A percentile compares a stretch with the other conserved stretches of the same genome.
Evolutionary conservation across 2,329 filamentous ascomycete genomes (phyloP).

Genomic region (Cryphonectria nitschkei): DNA sequence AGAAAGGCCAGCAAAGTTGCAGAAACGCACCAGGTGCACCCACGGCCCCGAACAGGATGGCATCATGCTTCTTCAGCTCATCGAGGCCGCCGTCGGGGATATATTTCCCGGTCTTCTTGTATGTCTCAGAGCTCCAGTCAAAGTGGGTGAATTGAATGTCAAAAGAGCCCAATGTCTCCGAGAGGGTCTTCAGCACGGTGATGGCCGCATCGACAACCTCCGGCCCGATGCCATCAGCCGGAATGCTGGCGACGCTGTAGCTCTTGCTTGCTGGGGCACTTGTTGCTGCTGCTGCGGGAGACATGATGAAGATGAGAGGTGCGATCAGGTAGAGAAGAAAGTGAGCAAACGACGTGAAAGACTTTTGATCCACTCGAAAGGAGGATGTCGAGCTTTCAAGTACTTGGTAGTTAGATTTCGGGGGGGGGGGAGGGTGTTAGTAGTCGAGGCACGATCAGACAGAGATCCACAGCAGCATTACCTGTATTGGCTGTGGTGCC

Average conservation of each 20-base stretch:
- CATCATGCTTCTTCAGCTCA: constrained; percentile 44
- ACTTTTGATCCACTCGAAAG: background rate
- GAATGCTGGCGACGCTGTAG: constrained; percentile 61
- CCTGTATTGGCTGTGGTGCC: background rate
- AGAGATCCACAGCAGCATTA: background rate
- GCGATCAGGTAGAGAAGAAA: background rate
- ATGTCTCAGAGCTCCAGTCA: constrained; percentile 71
- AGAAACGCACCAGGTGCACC: constrained; percentile 34
- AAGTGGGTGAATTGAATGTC: constrained; percentile 62
- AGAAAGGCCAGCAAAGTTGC: background rate
- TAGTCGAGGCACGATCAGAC: background rate
- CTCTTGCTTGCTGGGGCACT: constrained; percentile 15
- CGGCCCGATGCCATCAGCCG: constrained; percentile 65
- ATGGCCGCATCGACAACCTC: constrained; percentile 67
- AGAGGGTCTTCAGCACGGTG: constrained; percentile 60
- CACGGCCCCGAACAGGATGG: constrained; percentile 39
- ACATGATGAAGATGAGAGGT: constrained; percentile 13
- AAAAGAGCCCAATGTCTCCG: constrained; percentile 58
- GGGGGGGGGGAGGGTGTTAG: constrained; percentile 11
- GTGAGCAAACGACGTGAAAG: background rate
- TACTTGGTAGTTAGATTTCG: background rate
- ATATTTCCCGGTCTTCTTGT: constrained; percentile 67
- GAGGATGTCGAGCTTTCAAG: background rate
- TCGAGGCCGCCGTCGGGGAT: constrained; percentile 65
- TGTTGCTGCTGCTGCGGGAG: constrained; percentile 20